These are phyloP conservation scores for Ceratocystis ficicola DNA, from an alignment of 2,329 filamentous ascomycete genomes.

Conservation along the genomic window DNA sequence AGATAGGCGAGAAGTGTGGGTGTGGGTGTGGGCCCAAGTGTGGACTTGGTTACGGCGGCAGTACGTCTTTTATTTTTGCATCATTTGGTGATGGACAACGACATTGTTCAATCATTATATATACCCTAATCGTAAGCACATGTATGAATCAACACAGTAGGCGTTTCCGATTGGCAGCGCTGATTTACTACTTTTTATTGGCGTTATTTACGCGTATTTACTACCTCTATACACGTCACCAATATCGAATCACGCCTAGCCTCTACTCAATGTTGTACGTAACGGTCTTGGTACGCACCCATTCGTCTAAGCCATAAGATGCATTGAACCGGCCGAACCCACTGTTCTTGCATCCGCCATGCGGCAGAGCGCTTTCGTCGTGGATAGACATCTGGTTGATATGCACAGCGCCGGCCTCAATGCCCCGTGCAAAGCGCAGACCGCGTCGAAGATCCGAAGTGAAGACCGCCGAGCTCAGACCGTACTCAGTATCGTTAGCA, in stretches of 20 bases:
- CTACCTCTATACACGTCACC: neutral
- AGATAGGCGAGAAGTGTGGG: too few relatives aligned
- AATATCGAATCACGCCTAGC: neutral
- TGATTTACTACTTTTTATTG: neutral
- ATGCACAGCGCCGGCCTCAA: conserved; percentile 56
- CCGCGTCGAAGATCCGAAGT: conserved; percentile 52
- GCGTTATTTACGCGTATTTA: neutral
- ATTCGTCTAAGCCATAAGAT: conserved; percentile 45
- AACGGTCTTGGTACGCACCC: conserved; percentile 51
- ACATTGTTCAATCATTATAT: neutral
- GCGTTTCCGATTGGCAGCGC: neutral
- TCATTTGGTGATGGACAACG: neutral
- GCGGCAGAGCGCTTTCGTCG: conserved; percentile 50
- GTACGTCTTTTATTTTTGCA: neutral
- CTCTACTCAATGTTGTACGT: conserved; percentile 32
- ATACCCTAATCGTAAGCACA: conserved; percentile 12
- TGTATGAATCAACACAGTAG: neutral
- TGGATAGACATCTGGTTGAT: conserved; percentile 56
- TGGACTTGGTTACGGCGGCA: neutral
- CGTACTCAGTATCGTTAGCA: conserved; percentile 74
- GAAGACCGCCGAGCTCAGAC: conserved; percentile 59
- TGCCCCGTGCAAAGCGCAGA: conserved; percentile 46
- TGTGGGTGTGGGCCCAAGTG: too few relatives aligned
- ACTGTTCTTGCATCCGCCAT: conserved; percentile 53
- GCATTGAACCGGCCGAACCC: conserved; percentile 51